Conservation (phyloP, 176 grass and related monocot species). For the Lolium perenne region DNA sequence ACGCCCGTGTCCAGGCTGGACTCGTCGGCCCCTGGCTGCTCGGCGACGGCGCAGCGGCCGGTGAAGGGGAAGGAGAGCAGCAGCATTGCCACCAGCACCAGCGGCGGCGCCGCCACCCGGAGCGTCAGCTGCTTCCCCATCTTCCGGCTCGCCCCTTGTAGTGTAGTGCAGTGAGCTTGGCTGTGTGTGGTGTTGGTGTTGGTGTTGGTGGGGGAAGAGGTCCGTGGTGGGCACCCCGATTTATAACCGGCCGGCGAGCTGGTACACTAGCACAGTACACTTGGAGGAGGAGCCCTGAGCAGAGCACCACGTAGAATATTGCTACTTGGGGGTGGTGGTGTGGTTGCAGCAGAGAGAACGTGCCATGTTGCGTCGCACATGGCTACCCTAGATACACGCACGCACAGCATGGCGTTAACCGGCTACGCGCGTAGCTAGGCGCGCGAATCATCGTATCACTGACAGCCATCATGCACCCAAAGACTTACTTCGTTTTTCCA, state of each 20-base stretch:
- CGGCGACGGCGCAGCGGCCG: too few relatives aligned
- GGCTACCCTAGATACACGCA: neutral
- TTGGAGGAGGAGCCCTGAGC: neutral
- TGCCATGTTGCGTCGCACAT: slow-evolving; percentile 23
- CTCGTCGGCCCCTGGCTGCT: too few relatives aligned
- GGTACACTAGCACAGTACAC: neutral
- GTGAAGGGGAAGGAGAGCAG: too few relatives aligned
- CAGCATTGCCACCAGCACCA: too few relatives aligned
- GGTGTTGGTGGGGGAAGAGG: neutral
- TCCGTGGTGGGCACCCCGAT: slow-evolving; percentile 5
- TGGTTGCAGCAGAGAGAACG: slow-evolving; percentile 16
- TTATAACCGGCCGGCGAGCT: neutral
- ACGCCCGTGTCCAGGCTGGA: too few relatives aligned
- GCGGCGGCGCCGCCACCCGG: too few relatives aligned
- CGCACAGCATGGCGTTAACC: neutral
- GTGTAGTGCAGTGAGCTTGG: too few relatives aligned
- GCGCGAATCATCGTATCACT: neutral
- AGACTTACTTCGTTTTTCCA: too few relatives aligned
- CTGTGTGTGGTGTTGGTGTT: too few relatives aligned
- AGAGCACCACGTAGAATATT: neutral
- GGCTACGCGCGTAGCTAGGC: neutral
- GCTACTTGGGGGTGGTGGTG: neutral
- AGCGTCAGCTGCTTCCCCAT: too few relatives aligned
- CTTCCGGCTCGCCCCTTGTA: too few relatives aligned
- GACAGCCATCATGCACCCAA: too few relatives aligned